These are phyloP conservation scores for Hansenula lynferdii DNA, from an alignment of 1,139 yeast species.

Conservation along the genomic window DNA sequence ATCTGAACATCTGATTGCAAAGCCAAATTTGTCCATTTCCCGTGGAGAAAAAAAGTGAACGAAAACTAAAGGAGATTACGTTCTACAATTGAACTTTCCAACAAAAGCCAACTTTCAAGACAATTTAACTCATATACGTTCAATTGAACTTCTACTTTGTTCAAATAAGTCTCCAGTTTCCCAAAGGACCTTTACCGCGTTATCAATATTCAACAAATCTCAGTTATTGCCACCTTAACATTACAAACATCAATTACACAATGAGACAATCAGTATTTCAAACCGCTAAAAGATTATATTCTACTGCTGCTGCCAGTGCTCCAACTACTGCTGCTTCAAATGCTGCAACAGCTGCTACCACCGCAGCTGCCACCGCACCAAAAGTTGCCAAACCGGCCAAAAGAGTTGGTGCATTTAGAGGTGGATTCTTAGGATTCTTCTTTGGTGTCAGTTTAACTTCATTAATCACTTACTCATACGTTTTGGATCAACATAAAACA, in stretches of 20 bases:
- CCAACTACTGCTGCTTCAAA: slow-evolving; percentile 20
- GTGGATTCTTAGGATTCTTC: slow-evolving; percentile 70
- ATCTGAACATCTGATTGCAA: too few relatives aligned
- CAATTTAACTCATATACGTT: too few relatives aligned
- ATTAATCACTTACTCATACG: slow-evolving; percentile 69
- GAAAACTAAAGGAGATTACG: too few relatives aligned
- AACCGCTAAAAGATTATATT: slow-evolving; percentile 19
- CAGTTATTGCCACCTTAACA: too few relatives aligned
- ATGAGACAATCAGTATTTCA: slow-evolving; percentile 2
- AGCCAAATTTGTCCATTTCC: too few relatives aligned
- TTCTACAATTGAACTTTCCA: too few relatives aligned
- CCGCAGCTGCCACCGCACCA: slow-evolving; percentile 22
- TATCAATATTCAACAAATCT: too few relatives aligned
- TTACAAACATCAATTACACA: not conserved
- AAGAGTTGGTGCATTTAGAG: slow-evolving; percentile 58
- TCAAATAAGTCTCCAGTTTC: too few relatives aligned
- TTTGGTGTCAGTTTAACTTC: slow-evolving; percentile 76
- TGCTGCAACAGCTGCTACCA: slow-evolving; percentile 16
- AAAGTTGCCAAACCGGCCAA: slow-evolving; percentile 23
- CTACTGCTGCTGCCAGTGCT: slow-evolving; percentile 25
- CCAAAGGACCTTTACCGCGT: too few relatives aligned
- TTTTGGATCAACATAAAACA: slow-evolving; percentile 70
- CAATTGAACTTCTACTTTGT: too few relatives aligned
- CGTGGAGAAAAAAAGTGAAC: not conserved
- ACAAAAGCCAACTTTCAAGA: not conserved